phyloP scores from a whole-genome alignment of 768 basidiomycete genomes.

The Tephrocybe sp. region DNA sequence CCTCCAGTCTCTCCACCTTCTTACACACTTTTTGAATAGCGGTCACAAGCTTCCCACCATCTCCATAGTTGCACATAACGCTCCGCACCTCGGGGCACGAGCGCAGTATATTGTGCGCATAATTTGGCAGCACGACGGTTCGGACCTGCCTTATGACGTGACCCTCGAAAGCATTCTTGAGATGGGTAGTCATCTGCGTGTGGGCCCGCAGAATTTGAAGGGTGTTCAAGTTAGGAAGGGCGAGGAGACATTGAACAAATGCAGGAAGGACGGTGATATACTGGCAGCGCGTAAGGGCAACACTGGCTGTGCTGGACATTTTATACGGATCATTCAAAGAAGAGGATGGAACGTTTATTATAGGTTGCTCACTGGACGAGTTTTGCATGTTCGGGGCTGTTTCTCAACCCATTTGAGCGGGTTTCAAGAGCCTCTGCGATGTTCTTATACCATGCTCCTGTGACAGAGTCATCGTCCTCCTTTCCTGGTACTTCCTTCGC shows the following conservation, averaged over 20 bases:
- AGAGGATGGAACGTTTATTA: not conserved
- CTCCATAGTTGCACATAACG: conserved; percentile 23
- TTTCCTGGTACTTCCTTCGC: not conserved
- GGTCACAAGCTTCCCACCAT: conserved; percentile 25
- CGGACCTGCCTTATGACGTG: conserved; percentile 23
- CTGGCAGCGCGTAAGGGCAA: conserved; percentile 27
- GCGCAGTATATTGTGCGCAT: conserved; percentile 30
- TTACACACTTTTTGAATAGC: conserved; percentile 28
- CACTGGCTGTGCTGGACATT: conserved; percentile 21
- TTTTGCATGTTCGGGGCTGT: conserved; percentile 21
- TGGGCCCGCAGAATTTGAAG: conserved; percentile 31
- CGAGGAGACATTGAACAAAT: conserved; percentile 25
- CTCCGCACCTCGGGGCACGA: conserved; percentile 28
- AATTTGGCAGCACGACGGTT: conserved; percentile 22
- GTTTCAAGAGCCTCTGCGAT: conserved; percentile 23
- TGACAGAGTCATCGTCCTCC: not conserved
- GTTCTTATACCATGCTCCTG: conserved; percentile 23
- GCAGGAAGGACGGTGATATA: conserved; percentile 22
- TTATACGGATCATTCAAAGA: not conserved
- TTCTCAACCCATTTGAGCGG: conserved; percentile 23
- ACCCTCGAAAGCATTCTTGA: conserved; percentile 27
- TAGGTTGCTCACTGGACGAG: conserved; percentile 22
- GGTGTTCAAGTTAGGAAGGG: conserved; percentile 30
- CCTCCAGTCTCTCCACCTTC: conserved; percentile 26
- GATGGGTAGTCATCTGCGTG: conserved; percentile 27